Conservation (phyloP, 2,329 filamentous ascomycete species). For the Alternaria conjuncta region DNA sequence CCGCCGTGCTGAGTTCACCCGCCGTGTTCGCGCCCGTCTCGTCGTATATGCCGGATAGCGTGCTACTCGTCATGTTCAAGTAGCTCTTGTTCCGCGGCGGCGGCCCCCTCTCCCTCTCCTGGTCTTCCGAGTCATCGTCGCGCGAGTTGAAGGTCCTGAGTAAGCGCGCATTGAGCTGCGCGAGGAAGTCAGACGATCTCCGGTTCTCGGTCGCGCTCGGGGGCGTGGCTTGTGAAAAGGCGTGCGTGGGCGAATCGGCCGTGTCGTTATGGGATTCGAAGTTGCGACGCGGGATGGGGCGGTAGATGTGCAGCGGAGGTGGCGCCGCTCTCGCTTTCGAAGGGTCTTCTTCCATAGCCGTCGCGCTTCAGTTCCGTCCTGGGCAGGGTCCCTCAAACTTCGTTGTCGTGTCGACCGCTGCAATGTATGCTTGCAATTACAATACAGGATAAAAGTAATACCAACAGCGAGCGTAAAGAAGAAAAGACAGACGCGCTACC, state of each 20-base stretch:
- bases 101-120: constrained; percentile 31
- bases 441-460: constrained; percentile 6
- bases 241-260: constrained; percentile 35
- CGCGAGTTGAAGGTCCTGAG: constrained; percentile 37
- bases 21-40: constrained; percentile 35
- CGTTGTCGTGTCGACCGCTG: constrained; percentile 3
- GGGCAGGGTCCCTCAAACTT: constrained; percentile 11
- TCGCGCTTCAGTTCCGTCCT: constrained; percentile 10
- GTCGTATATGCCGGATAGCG: constrained; percentile 88
- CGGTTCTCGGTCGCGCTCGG: constrained; percentile 27
- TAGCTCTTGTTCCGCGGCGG: constrained; percentile 74
- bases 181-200: constrained; percentile 43
- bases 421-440: constrained; percentile 5
- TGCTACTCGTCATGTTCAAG: constrained; percentile 86
- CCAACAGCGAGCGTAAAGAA: constrained; percentile 16
- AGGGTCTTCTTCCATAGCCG: constrained; percentile 39
- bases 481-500: constrained; percentile 9
- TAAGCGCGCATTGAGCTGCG: constrained; percentile 46
- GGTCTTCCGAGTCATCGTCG: constrained; percentile 28
- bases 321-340: constrained; percentile 30
- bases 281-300: constrained; percentile 48
- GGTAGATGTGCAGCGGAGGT: constrained; percentile 43
- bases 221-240: constrained; percentile 27
- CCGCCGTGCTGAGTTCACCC: constrained; percentile 58
- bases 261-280: constrained; percentile 34